Base-by-base conservation (phyloP, 805 yeast genomes). In the Kuraishia ogatae region DNA sequence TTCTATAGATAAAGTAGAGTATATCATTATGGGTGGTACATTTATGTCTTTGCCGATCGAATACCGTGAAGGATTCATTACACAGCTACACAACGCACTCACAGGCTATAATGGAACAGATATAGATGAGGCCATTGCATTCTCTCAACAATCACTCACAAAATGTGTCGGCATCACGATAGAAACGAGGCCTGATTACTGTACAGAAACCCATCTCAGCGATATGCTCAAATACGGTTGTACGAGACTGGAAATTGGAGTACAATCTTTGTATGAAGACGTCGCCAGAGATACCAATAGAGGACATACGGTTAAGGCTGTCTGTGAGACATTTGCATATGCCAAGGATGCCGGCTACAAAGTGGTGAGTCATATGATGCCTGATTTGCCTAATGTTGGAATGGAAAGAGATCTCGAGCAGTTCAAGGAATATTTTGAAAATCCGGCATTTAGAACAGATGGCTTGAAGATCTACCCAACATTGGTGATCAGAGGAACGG, bases 331-430 rank as follows among this genome's bases (percentile, higher is more conserved):
- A 0, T 94, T 94, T 74, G 89, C 89, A 0, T 82, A 87, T 50
- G 96, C 98, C n/a, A 94, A 94, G 68, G 99, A 94, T 71, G 93
- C 99, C 1, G 99, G 99, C 15, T 94, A 92, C 71, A 94, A 94
- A 68, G 96, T 94, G 54, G 99, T 94, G 23, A 85, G 96, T 60
- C 99, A 94, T 73, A 94, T 94, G 99, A 94, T 94, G 99, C 99
- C 99, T 17, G 99, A 94, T 75, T 77, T 94, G 64, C 99, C 99
- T 19, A 94, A 94, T 65, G 97, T 94, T 57, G 99, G 98, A 20
- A 89, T 93, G 96, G 99, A 94, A 72, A 82, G 99, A 68, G 99
- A 94, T 68, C 74, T 93, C 57, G 97, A 91, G 65, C 99, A 94
- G 72, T 94, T 94, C 67, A 83, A 86, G 64, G 99, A 94, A 69